A percentile compares a stretch with the other conserved stretches of the same genome.
These are phyloP conservation scores for Cladosporium velox DNA, from an alignment of 2,329 filamentous ascomycete species.

Conservation along the genomic window DNA sequence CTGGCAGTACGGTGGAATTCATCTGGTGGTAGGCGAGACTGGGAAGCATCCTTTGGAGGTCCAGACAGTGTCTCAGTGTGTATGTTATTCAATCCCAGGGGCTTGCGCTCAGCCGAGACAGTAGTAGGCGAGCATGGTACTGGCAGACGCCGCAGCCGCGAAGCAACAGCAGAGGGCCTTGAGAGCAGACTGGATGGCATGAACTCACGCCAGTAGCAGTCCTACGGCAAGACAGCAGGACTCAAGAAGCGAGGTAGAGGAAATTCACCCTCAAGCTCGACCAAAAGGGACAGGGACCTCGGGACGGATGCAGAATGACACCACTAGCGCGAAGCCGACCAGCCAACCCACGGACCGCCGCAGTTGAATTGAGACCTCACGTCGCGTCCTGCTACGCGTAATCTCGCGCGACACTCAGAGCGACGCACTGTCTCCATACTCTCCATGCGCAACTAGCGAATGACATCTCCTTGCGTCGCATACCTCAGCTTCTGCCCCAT, in stretches of 20 bases:
- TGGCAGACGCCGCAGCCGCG: conserved; percentile 2
- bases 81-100: background rate
- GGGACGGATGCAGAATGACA: background rate
- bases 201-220: background rate
- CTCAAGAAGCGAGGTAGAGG: background rate
- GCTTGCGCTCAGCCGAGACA: conserved; percentile 9
- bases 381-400: conserved; percentile 8
- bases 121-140: background rate
- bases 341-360: background rate
- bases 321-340: background rate
- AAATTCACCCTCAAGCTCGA: background rate
- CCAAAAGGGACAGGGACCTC: background rate
- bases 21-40: background rate
- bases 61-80: conserved; percentile 6
- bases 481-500: background rate
- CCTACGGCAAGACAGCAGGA: background rate
- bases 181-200: conserved; percentile 1
- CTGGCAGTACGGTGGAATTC: conserved; percentile 21
- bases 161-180: conserved; percentile 4
- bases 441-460: conserved; percentile 10
- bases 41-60: background rate
- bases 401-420: conserved; percentile 3
- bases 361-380: background rate
- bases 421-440: background rate
- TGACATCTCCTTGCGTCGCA: conserved; percentile 21